Conservation (phyloP, 2,329 filamentous ascomycete species). For the Phaeoacremonium minimum region DNA sequence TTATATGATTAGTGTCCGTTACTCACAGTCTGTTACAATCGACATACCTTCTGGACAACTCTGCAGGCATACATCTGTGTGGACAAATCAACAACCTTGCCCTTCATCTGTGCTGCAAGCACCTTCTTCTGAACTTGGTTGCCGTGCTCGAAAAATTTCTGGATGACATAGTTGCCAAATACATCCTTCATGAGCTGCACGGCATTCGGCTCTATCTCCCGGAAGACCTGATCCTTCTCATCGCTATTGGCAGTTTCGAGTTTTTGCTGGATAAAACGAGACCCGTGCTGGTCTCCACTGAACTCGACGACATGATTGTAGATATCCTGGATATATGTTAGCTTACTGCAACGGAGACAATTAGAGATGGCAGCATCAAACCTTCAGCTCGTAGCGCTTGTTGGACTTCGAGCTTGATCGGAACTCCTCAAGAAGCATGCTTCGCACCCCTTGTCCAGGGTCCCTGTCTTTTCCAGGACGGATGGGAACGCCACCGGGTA, state of each 20-base stretch:
- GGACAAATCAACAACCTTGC: conserved; percentile 75
- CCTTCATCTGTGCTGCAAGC: conserved; percentile 81
- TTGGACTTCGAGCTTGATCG: conserved; percentile 68
- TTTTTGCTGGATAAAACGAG: conserved; percentile 91
- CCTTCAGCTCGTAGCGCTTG: conserved; percentile 74
- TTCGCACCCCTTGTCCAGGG: conserved; percentile 58
- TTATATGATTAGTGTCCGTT: conserved; percentile 2
- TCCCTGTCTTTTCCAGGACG: conserved; percentile 51
- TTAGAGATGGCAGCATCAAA: conserved; percentile 20
- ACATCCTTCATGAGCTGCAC: conserved; percentile 92
- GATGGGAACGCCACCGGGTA: conserved; percentile 21
- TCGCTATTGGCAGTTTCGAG: conserved; percentile 91
- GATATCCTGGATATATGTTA: conserved; percentile 56
- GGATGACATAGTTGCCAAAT: conserved; percentile 97
- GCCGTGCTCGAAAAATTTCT: conserved; percentile 96
- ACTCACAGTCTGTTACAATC: too few species aligned
- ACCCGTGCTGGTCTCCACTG: conserved; percentile 92
- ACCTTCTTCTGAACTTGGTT: conserved; percentile 90
- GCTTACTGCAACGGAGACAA: neutral
- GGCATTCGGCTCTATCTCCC: conserved; percentile 79
- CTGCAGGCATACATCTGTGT: conserved; percentile 90
- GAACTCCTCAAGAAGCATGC: conserved; percentile 75
- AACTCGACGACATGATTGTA: conserved; percentile 88
- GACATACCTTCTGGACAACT: conserved; percentile 85
- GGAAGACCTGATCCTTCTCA: conserved; percentile 87